These are phyloP conservation scores for Pythium brachiatum DNA, from an alignment of 352 stramenopile genomes.

Conservation along the genomic window DNA sequence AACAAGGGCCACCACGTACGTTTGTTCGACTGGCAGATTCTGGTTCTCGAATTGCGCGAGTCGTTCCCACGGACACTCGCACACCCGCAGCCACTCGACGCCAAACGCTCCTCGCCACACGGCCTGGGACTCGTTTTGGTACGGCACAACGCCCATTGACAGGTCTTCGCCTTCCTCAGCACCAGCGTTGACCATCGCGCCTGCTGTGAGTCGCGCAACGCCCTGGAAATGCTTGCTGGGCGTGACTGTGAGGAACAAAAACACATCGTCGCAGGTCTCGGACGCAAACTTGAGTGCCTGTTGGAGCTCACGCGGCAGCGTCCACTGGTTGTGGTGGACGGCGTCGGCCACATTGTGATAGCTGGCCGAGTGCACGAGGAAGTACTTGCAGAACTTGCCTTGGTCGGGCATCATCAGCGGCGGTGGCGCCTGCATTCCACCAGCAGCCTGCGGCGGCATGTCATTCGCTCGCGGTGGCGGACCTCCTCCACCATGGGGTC, in stretches of 20 bases:
- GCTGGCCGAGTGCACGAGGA: constrained; percentile 73
- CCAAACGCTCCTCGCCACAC: constrained; percentile 64
- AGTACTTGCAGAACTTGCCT: constrained; percentile 78
- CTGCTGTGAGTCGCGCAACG: constrained; percentile 46
- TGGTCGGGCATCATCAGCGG: constrained; percentile 57
- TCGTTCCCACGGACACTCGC: constrained; percentile 84
- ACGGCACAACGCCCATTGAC: constrained; percentile 45
- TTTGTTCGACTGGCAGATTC: constrained; percentile 48
- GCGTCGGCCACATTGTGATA: constrained; percentile 82
- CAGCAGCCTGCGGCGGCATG: neutral
- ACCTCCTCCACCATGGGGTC: neutral
- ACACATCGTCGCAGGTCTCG: constrained; percentile 77
- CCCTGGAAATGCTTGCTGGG: constrained; percentile 82
- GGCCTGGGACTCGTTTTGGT: constrained; percentile 43
- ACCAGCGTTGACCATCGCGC: constrained; percentile 37
- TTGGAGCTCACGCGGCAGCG: constrained; percentile 43
- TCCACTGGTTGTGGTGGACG: constrained; percentile 76
- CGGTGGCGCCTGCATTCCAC: constrained; percentile 11
- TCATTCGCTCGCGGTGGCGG: neutral
- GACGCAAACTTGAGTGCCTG: constrained; percentile 69
- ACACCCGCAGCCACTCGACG: constrained; percentile 86
- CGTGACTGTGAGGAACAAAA: constrained; percentile 70
- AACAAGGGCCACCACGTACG: constrained; percentile 31
- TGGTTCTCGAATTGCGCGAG: constrained; percentile 74
- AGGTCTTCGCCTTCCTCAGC: constrained; percentile 52